Base-by-base conservation (phyloP, 2,329 filamentous ascomycete genomes). In the Epichloe bromicola region DNA sequence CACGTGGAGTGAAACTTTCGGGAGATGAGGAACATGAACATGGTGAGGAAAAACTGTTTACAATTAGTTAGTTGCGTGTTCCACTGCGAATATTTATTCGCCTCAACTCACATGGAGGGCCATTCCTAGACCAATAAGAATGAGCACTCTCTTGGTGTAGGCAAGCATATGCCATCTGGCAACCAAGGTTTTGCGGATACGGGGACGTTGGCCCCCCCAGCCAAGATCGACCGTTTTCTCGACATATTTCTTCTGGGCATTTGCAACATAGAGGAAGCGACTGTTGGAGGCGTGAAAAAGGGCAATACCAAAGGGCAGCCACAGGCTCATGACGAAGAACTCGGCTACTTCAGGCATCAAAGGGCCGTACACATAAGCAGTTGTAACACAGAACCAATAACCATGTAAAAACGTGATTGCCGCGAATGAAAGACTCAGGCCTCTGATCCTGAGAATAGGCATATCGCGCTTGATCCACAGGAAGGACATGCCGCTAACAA, bases 321-420 rank as follows among this genome's bases (percentile, higher is more conserved):
- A 82, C 51, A 80, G 70, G 54, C 76, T 75, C 82, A 85, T 85
- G 63, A 82, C 73, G 79, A 80, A 85, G 61, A 73, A 85, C 63
- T 83, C 78, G 15, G 70, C 69, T 19, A 72, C 67, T 49, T 77
- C 77, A 0, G 78, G 75, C 48, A 67, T 64, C 2, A 72, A 53
- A 2, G 68, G 63, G 2, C 65, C 67, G 49, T 70, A 64, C 19
- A 64, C 58, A 51, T 73, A 73, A 1, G 59, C 69, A 3, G 65
- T 61, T 53, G 68, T 61, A 3, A 70, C 65, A 2, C 67, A 63
- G 19, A 67, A 48, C 70, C 70, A 73, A 61, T 73, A 74, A 4
- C 67, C 52, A 51, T 73, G 71, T 19, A 73, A 63, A 34, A 69
- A 54, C 5, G 58, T 42, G 19, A 75, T 65, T 33, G 70, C 67